phyloP scores from a whole-genome alignment of 192 early-diverging fungal genomes.

The Coemansia asiatica region DNA sequence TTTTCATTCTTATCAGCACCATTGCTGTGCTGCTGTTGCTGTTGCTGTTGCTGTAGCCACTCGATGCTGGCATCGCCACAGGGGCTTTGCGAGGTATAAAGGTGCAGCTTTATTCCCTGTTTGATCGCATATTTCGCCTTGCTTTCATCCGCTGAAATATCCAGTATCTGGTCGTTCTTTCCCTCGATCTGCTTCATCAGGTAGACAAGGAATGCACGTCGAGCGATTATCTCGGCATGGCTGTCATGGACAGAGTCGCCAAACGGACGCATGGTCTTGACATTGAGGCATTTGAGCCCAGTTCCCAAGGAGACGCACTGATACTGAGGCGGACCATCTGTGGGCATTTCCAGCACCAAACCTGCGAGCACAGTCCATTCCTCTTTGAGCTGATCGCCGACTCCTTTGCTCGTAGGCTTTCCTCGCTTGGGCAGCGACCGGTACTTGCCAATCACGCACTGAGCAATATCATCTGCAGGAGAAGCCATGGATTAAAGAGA shows the following conservation, averaged over 20 bases:
- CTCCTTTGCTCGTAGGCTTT: constrained; percentile 60
- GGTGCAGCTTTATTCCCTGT: constrained; percentile 12
- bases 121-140: background rate
- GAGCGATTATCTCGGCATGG: constrained; percentile 88
- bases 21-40: background rate
- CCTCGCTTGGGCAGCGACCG: constrained; percentile 67
- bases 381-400: constrained; percentile 22
- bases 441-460: constrained; percentile 59
- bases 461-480: constrained; percentile 47
- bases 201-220: constrained; percentile 73
- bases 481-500: background rate
- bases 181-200: constrained; percentile 15
- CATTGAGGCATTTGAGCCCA: constrained; percentile 80
- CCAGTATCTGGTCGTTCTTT: background rate
- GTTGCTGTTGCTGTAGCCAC: background rate
- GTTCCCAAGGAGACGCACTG: constrained; percentile 60
- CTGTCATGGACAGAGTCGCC: constrained; percentile 78
- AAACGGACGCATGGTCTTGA: constrained; percentile 56
- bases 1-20: background rate
- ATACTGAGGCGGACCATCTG: background rate
- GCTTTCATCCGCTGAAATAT: background rate
- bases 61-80: constrained; percentile 42
- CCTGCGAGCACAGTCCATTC: constrained; percentile 90
- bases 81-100: constrained; percentile 48
- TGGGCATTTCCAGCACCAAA: constrained; percentile 55